Evolutionary conservation across 2,329 filamentous ascomycete species (phyloP).

Genomic region (Stagonosporopsis cucurbitacearum): DNA sequence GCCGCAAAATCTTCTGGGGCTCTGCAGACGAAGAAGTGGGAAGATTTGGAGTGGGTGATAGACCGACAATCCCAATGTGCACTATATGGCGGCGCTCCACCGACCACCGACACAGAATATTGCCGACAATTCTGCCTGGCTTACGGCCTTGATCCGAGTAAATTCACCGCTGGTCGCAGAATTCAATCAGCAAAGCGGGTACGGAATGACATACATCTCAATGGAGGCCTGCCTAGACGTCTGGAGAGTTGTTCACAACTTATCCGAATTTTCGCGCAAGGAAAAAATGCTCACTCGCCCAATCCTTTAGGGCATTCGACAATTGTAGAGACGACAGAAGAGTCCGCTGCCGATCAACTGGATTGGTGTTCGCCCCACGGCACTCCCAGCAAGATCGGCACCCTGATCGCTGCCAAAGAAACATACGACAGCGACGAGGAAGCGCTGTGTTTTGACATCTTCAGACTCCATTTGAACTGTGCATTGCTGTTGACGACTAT

Average conservation of each 20-base stretch:
- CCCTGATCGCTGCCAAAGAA: constrained; percentile 14
- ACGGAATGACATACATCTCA: not conserved
- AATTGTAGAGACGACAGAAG: not conserved
- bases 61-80: not conserved
- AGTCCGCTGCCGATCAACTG: not conserved
- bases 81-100: not conserved
- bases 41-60: constrained; percentile 15
- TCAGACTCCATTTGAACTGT: constrained; percentile 8
- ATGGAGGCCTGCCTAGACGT: not conserved
- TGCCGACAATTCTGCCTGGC: not conserved
- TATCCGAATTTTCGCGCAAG: not conserved
- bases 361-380: not conserved
- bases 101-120: not conserved
- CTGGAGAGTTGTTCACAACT: not conserved
- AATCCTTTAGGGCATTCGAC: not conserved
- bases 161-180: not conserved
- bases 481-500: constrained; percentile 8
- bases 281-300: not conserved
- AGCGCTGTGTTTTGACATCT: constrained; percentile 13
- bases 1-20: constrained; percentile 6
- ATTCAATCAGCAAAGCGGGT: not conserved
- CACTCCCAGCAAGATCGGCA: not conserved
- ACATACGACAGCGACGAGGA: constrained; percentile 16
- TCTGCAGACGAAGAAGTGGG: constrained; percentile 1
- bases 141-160: constrained; percentile 7